These are phyloP conservation scores for Xylaria sp. DNA, from an alignment of 2,329 filamentous ascomycete genomes.

Conservation along the genomic window DNA sequence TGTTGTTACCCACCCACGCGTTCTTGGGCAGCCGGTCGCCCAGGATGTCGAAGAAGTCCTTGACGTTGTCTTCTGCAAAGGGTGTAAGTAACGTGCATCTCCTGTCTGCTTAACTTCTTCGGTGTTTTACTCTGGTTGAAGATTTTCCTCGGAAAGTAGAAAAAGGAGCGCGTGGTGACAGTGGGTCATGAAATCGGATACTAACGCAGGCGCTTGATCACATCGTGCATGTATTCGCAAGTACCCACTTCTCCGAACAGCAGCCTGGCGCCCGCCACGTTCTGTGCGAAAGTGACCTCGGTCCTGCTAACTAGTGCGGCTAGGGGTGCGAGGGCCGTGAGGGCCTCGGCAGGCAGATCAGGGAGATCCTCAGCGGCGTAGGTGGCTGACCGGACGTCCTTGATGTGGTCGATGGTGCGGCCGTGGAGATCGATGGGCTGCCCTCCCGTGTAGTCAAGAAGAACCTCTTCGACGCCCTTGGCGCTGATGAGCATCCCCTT, in stretches of 20 bases:
- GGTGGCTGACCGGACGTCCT: slow-evolving; percentile 4
- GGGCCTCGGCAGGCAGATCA: slow-evolving; percentile 22
- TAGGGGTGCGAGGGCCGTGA: slow-evolving; percentile 10
- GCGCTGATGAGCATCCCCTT: slow-evolving; percentile 7
- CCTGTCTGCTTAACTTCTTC: not conserved
- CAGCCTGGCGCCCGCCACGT: slow-evolving; percentile 8
- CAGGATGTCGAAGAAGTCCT: not conserved
- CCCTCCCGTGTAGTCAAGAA: slow-evolving; percentile 13
- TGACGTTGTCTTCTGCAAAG: not conserved
- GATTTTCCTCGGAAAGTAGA: not conserved
- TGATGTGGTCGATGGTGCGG: slow-evolving; percentile 6
- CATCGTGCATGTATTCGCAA: slow-evolving; percentile 11
- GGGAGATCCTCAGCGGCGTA: not conserved
- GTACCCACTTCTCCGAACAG: slow-evolving; percentile 11
- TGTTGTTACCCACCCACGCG: not conserved
- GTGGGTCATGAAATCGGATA: not conserved
- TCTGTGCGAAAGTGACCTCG: slow-evolving; percentile 12
- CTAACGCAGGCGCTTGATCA: slow-evolving; percentile 13
- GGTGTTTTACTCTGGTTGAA: not conserved
- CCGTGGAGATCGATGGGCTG: slow-evolving; percentile 11
- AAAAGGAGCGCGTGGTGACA: not conserved
- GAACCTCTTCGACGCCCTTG: slow-evolving; percentile 15
- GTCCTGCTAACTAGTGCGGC: not conserved
- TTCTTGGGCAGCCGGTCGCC: not conserved
- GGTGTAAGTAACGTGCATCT: not conserved